Percentiles rank a stretch among this genome's conserved stretches.
Evolutionary conservation across 352 stramenopile species (phyloP).

Genomic region (Sclerospora graminicola): DNA sequence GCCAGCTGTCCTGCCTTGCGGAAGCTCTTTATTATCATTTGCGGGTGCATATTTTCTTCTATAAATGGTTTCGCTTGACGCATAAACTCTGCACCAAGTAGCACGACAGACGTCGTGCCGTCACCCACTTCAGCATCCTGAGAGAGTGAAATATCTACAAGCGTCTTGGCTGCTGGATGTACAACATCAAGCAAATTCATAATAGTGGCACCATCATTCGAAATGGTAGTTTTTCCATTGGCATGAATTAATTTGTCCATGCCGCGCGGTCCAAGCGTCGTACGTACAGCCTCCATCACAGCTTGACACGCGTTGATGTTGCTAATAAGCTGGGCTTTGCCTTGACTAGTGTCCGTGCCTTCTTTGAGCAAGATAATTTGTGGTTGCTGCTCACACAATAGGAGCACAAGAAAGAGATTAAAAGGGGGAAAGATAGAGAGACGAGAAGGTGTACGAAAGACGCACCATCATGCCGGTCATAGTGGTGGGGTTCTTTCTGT

Average conservation of each 20-base stretch:
- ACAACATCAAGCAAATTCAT: slow-evolving; percentile 98
- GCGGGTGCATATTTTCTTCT: slow-evolving; percentile 95
- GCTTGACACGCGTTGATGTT: slow-evolving; percentile 88
- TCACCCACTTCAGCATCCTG: slow-evolving; percentile 87
- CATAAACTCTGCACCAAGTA: slow-evolving; percentile 95
- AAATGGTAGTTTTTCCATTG: slow-evolving; percentile 92
- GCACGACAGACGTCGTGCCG: slow-evolving; percentile 95
- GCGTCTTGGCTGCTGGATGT: slow-evolving; percentile 96
- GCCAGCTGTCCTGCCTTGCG: slow-evolving; percentile 77
- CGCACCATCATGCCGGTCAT: slow-evolving; percentile 39
- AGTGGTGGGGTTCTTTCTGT: not conserved
- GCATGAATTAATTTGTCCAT: slow-evolving; percentile 99
- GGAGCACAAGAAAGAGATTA: not conserved
- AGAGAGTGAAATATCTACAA: slow-evolving; percentile 96
- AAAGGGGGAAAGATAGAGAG: not conserved
- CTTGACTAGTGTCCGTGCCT: slow-evolving; percentile 98
- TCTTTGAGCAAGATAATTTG: slow-evolving; percentile 98
- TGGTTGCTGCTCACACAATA: slow-evolving; percentile 85
- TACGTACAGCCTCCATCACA: slow-evolving; percentile 95
- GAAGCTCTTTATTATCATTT: slow-evolving; percentile 88
- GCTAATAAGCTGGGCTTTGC: slow-evolving; percentile 91
- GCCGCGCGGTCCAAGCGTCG: slow-evolving; percentile 94
- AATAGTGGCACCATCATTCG: slow-evolving; percentile 98
- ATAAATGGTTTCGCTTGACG: slow-evolving; percentile 96
- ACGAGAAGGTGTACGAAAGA: not conserved